phyloP scores from a whole-genome alignment of 345 rosid species.

The Clarkia xantiana region DNA sequence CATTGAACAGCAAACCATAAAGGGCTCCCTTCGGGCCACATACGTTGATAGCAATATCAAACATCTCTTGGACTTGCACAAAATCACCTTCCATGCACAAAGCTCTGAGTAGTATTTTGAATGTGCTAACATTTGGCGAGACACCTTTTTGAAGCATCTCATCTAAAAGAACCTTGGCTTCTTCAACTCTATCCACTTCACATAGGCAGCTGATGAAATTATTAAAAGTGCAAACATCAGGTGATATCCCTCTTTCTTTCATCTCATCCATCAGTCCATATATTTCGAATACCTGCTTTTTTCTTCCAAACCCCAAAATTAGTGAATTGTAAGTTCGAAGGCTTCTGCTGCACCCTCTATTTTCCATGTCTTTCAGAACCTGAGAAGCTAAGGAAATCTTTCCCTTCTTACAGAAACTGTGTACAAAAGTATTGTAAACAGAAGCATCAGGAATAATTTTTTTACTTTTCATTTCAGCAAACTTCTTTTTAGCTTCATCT shows the following conservation, averaged over 20 bases:
- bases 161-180: slow-evolving; percentile 57
- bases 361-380: slow-evolving; percentile 96
- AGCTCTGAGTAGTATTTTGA: slow-evolving; percentile 58
- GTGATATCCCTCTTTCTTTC: slow-evolving; percentile 78
- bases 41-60: slow-evolving; percentile 56
- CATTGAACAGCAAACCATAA: slow-evolving; percentile 68
- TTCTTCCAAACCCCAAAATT: slow-evolving; percentile 64
- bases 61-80: slow-evolving; percentile 50
- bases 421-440: slow-evolving; percentile 56
- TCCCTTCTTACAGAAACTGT: slow-evolving; percentile 71
- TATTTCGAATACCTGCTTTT: slow-evolving; percentile 75
- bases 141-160: slow-evolving; percentile 78
- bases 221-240: slow-evolving; percentile 68
- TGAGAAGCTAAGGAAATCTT: slow-evolving; percentile 86
- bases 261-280: slow-evolving; percentile 90
- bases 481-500: slow-evolving; percentile 67
- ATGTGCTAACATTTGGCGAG: slow-evolving; percentile 54
- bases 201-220: slow-evolving; percentile 62
- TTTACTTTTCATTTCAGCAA: slow-evolving; percentile 64
- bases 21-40: slow-evolving; percentile 82
- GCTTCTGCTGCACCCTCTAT: slow-evolving; percentile 65
- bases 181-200: slow-evolving; percentile 63
- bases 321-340: slow-evolving; percentile 77
- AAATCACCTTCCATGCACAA: slow-evolving; percentile 59
- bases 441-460: slow-evolving; percentile 65